These are phyloP conservation scores for Cerioporus squamosus DNA, from an alignment of 1,284 basidiomycete species.

Conservation along the genomic window DNA sequence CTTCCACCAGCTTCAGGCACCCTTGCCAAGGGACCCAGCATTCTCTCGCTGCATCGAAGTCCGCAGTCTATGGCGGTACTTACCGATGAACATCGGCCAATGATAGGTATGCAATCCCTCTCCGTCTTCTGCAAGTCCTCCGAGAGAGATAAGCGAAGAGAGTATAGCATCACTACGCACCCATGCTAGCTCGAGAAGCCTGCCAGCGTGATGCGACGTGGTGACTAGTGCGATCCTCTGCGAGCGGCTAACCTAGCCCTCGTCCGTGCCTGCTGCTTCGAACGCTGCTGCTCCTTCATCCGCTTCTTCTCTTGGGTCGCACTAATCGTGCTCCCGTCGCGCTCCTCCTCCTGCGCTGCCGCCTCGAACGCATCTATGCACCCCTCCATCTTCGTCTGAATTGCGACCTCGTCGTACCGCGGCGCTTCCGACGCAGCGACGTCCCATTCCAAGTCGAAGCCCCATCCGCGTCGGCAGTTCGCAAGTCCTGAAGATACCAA, in stretches of 20 bases:
- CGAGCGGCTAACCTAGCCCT: slow-evolving; percentile 30
- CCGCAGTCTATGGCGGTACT: no score
- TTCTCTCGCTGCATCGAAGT: no score
- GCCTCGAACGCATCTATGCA: slow-evolving; percentile 62
- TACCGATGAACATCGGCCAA: no score
- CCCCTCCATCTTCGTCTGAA: slow-evolving; percentile 71
- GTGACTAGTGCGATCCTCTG: not conserved
- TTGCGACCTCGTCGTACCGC: slow-evolving; percentile 39
- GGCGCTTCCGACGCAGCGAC: slow-evolving; percentile 35
- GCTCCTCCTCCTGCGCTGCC: slow-evolving; percentile 50
- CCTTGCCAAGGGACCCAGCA: no score
- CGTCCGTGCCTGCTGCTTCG: slow-evolving; percentile 39
- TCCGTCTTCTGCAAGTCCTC: no score
- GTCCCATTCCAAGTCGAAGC: slow-evolving; percentile 81
- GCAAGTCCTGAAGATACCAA: slow-evolving; percentile 1
- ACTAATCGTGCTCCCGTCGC: slow-evolving; percentile 61
- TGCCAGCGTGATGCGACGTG: not conserved
- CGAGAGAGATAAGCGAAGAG: no score
- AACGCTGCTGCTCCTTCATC: slow-evolving; percentile 54
- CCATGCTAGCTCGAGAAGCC: not conserved
- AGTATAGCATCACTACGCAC: not conserved
- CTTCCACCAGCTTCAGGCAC: no score
- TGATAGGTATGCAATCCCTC: no score
- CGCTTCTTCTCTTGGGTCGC: slow-evolving; percentile 73
- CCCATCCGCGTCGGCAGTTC: slow-evolving; percentile 61